These are phyloP conservation scores for Hygrophila difformis DNA, from an alignment of 257 asterid genomes.

Conservation along the genomic window DNA sequence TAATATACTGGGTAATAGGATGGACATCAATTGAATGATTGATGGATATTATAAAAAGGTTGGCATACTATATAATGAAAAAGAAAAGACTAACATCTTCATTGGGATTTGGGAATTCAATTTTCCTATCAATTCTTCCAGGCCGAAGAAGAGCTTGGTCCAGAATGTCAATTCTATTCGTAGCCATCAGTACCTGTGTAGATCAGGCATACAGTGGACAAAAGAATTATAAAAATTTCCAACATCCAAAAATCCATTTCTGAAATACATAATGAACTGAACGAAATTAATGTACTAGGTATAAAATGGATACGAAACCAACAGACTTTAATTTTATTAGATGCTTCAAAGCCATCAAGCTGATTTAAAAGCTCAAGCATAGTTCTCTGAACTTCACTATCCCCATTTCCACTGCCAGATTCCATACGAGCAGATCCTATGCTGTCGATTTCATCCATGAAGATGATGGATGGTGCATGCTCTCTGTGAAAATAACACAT, in stretches of 20 bases:
- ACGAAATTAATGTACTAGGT: too few species aligned
- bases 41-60: neutral
- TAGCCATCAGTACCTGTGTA: slow-evolving; percentile 83
- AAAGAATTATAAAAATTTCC: neutral
- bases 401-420: slow-evolving; percentile 89
- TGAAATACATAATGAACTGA: too few species aligned
- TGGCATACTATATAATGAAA: neutral
- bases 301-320: neutral
- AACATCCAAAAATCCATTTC: too few species aligned
- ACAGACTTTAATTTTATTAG: slow-evolving; percentile 72
- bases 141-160: slow-evolving; percentile 94
- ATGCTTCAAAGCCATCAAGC: slow-evolving; percentile 94
- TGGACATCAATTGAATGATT: too few species aligned
- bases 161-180: slow-evolving; percentile 81
- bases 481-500: slow-evolving; percentile 33
- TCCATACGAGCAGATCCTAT: slow-evolving; percentile 92
- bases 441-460: slow-evolving; percentile 94
- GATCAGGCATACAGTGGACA: neutral
- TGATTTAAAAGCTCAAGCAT: slow-evolving; percentile 95
- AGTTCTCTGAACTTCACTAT: slow-evolving; percentile 89
- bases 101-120: slow-evolving; percentile 91
- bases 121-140: slow-evolving; percentile 88
- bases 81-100: slow-evolving; percentile 41
- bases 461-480: slow-evolving; percentile 90
- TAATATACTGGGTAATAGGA: too few species aligned